These are phyloP conservation scores for Rhypophila decipiens DNA, from an alignment of 495 filamentous ascomycete species.

Conservation along the genomic window DNA sequence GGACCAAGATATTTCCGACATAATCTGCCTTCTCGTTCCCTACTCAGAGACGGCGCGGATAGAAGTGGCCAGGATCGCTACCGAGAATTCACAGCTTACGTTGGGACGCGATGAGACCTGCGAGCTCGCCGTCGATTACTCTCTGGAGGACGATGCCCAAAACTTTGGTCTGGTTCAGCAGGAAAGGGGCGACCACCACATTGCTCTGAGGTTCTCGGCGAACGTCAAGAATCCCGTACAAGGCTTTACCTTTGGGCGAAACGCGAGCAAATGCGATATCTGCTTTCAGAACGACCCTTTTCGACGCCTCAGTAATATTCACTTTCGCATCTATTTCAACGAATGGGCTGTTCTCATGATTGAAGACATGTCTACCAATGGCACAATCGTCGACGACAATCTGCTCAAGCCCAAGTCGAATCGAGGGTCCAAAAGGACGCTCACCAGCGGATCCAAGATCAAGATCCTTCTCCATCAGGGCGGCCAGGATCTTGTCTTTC, in stretches of 20 bases:
- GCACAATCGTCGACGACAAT: conserved; percentile 72
- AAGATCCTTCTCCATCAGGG: conserved; percentile 53
- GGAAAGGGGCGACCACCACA: conserved; percentile 54
- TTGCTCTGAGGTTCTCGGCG: conserved; percentile 76
- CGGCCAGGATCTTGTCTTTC: conserved; percentile 57
- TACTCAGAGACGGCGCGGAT: conserved; percentile 62
- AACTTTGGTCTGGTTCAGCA: conserved; percentile 38
- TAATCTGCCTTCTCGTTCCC: conserved; percentile 84
- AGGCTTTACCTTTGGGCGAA: conserved; percentile 85
- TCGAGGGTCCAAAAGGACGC: conserved; percentile 48
- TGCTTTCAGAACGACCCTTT: conserved; percentile 52
- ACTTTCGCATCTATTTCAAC: conserved; percentile 88
- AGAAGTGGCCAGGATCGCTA: conserved; percentile 54
- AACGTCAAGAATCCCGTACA: conserved; percentile 51
- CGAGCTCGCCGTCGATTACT: conserved; percentile 43
- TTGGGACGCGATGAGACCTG: conserved; percentile 33
- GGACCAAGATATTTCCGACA: conserved; percentile 75
- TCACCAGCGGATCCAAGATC: conserved; percentile 67
- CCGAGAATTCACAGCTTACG: conserved; percentile 31
- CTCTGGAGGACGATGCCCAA: conserved; percentile 30
- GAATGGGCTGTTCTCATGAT: conserved; percentile 76
- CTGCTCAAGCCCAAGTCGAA: conserved; percentile 48
- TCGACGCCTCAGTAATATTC: conserved; percentile 72
- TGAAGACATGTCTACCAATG: conserved; percentile 87
- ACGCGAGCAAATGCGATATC: conserved; percentile 64